Percentiles rank a stretch among this genome's conserved stretches.
Evolutionary conservation across 169 alveolate genomes (phyloP).

Genomic region (Theileria parva): DNA sequence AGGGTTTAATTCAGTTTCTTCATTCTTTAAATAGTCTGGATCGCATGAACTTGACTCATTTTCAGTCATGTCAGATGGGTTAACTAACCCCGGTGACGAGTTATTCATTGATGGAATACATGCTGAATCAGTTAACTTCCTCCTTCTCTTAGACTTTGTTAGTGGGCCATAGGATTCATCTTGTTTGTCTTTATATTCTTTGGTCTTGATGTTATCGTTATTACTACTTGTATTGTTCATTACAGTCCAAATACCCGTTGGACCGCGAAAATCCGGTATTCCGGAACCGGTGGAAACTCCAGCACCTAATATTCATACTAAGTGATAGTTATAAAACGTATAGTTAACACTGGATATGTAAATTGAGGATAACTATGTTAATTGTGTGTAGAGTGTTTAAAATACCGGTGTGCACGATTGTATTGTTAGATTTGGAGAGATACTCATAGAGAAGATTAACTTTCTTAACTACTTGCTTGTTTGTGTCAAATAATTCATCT

Average conservation of each 20-base stretch:
- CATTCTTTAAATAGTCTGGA: not conserved
- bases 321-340: not conserved
- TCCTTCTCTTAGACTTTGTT: conserved; percentile 31
- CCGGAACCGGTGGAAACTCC: conserved; percentile 82
- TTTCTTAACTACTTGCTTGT: conserved; percentile 65
- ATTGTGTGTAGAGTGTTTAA: not conserved
- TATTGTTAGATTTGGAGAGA: conserved; percentile 58
- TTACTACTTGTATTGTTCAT: conserved; percentile 39
- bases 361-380: not conserved
- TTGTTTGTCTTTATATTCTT: conserved; percentile 34
- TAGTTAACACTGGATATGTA: not conserved
- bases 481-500: conserved; percentile 71
- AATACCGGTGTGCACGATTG: conserved; percentile 73
- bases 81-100: not conserved
- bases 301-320: conserved; percentile 33
- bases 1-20: conserved; percentile 2
- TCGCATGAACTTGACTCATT: not conserved
- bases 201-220: conserved; percentile 49
- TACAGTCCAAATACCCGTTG: conserved; percentile 80
- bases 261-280: conserved; percentile 79
- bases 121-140: conserved; percentile 54
- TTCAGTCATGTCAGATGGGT: not conserved
- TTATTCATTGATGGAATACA: conserved; percentile 27
- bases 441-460: conserved; percentile 52
- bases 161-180: not conserved